Percentiles rank a stretch among this genome's conserved stretches.
phyloP scores from a whole-genome alignment of 2,329 filamentous ascomycete genomes.

The Lasiodiplodia sp. region DNA sequence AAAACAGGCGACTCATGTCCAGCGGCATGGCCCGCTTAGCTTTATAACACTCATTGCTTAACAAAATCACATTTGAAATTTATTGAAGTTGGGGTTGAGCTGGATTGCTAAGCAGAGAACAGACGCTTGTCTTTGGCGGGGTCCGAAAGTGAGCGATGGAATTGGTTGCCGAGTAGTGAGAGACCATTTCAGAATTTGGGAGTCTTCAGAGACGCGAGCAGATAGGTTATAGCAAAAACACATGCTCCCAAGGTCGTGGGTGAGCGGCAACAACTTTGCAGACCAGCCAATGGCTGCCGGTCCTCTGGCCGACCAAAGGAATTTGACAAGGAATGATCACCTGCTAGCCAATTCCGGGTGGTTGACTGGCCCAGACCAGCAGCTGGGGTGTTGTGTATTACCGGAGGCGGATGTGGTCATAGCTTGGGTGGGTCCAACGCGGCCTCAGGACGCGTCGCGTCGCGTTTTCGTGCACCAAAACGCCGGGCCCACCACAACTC shows the following conservation, averaged over 20 bases:
- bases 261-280: not conserved
- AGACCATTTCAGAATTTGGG: not conserved
- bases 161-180: too few species aligned
- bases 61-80: too few species aligned
- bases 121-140: too few species aligned
- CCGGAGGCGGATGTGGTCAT: not conserved
- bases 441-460: not conserved
- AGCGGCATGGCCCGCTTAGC: not conserved
- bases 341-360: not conserved
- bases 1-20: not conserved
- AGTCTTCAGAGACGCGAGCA: not conserved
- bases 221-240: not conserved
- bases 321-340: not conserved
- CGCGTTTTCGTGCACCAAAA: slow-evolving; percentile 14
- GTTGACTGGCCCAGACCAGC: not conserved
- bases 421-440: slow-evolving; percentile 2
- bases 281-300: not conserved
- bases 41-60: too few species aligned
- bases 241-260: too few species aligned
- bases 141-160: too few species aligned
- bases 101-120: too few species aligned
- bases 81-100: too few species aligned
- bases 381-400: not conserved
- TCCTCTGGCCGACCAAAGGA: not conserved
- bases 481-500: not conserved